Evolutionary conservation across 106 monocot genomes (phyloP), one percentile per base, ranked within the genome.

Genomic region (Vanilla planifolia): DNA sequence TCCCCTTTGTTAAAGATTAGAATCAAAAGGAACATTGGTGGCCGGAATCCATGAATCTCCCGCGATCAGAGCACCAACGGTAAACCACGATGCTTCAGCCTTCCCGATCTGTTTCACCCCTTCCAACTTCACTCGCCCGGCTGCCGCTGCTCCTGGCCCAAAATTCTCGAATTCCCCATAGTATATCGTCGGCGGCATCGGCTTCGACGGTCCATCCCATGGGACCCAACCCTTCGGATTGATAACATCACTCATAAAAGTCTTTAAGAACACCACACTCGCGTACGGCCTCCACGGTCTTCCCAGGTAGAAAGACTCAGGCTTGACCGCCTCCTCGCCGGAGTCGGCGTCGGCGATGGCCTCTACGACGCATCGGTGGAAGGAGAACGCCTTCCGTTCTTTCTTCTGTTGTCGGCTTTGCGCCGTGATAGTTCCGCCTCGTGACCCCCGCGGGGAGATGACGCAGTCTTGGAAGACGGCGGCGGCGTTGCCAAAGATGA

Each of bases 281-380:
- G 73, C 47, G 20, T 73, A 69, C 9, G 13, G 9, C 43, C 58
- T 69, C 68, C 79, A 79, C 9, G 73, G 79, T 45, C 73, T 45
- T 0, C 79, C 73, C 0, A 79, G 63, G 33, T 41, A 79, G 6
- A 35, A 45, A 4, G 45, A 21, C 4, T 4, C 45, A 2, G 45
- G 2, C 2, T 15, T 15, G 20, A 45, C 45, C n/a, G n/a, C n/a
- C n/a, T n/a, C n/a, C 6, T 45, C n/a, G 45, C 2, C 20, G 13
- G 45, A 45, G 6, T 17, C 6, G 4, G 45, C n/a, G 45, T 1
- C 20, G 13, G 45, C 16, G 6, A 45, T 5, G 4, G 45, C 17
- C 45, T 45, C 1, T 4, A 45, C 6, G 16, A 45, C 4, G 45
- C 45, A 45, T 17, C 45, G 2, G 45, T 45, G 17, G n/a, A 45